Evolutionary conservation across 1,284 basidiomycete species (phyloP).

Genomic region (Earliella scabrosa): DNA sequence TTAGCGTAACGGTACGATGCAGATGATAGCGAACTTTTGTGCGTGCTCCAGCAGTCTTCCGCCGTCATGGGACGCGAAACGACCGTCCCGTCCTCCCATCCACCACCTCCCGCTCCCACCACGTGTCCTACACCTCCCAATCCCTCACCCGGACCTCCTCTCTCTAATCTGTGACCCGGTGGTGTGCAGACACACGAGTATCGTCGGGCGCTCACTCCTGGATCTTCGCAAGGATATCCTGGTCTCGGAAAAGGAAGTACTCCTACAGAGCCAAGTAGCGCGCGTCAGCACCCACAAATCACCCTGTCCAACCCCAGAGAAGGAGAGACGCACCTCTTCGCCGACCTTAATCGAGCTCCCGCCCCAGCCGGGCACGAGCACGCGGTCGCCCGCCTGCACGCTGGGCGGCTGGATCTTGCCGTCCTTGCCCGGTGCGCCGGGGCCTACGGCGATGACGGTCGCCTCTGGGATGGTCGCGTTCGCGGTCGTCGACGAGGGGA

Average conservation of each 20-base stretch:
- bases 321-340: constrained; percentile 77
- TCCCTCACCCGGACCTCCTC: too few relatives aligned
- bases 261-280: constrained; percentile 57
- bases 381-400: constrained; percentile 91
- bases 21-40: constrained; percentile 37
- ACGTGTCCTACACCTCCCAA: too few relatives aligned
- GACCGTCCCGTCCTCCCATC: too few relatives aligned
- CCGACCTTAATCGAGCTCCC: constrained; percentile 96
- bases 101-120: too few relatives aligned
- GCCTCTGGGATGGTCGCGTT: constrained; percentile 90
- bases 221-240: constrained; percentile 97
- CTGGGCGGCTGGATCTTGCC: constrained; percentile 79
- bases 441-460: constrained; percentile 94
- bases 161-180: too few relatives aligned
- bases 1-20: constrained; percentile 34
- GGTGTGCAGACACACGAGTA: too few relatives aligned
- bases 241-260: constrained; percentile 94
- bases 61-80: not conserved
- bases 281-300: constrained; percentile 10
- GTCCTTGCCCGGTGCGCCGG: constrained; percentile 88
- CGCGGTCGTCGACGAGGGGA: constrained; percentile 89
- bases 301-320: too few relatives aligned
- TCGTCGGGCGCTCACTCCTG: constrained; percentile 86
- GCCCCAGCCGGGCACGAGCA: constrained; percentile 95
- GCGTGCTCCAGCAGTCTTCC: not conserved